Evolutionary conservation across 805 yeast species (phyloP), one percentile per base, ranked within the genome.

Genomic region (Ogataea polymorpha): DNA sequence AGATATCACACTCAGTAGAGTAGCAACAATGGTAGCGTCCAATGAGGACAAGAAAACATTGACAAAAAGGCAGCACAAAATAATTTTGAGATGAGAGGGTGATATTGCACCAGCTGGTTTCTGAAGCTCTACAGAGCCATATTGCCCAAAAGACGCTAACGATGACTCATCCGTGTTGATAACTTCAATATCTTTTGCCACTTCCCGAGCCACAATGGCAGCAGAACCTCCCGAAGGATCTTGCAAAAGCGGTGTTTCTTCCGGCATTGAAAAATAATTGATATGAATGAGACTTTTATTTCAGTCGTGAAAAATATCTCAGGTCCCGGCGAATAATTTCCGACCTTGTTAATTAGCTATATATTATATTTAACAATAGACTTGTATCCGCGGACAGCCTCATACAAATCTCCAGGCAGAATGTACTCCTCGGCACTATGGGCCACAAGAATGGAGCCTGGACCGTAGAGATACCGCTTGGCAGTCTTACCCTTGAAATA

Each of bases 361-460:
- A 38, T 17, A 32, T 42, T 42, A 35, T 36, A 30, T 11, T 44
- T 31, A 10, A 74, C 60, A 47, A 77, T 54, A 30, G 54, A 56
- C 47, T 69, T 69, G 61, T 74, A 75, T 2, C 80, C 83, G 1
- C 56, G 68, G 13, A 78, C 70, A 13, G 79, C 75, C 16, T 61
- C 63, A 10, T 58, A 46, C 42, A 79, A 61, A 45, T 75, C 80
- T 4, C 48, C 46, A 33, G 71, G 58, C 4, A 68, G 67, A 12
- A 77, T 39, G 36, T 20, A 44, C 29, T 44, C 44, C 13, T 33
- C 26, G 9, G 44, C 37, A 21, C 44, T 68, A 48, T 77, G 82
- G 1, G 82, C 82, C 15, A 72, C 75, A 24, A 61, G 66, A 29
- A 77, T 76, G 2, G 76, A 58, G 1, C 85, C 85, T 2, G 84